phyloP scores from a whole-genome alignment of 176 grass and related monocot species.

The Lolium multiflorum region DNA sequence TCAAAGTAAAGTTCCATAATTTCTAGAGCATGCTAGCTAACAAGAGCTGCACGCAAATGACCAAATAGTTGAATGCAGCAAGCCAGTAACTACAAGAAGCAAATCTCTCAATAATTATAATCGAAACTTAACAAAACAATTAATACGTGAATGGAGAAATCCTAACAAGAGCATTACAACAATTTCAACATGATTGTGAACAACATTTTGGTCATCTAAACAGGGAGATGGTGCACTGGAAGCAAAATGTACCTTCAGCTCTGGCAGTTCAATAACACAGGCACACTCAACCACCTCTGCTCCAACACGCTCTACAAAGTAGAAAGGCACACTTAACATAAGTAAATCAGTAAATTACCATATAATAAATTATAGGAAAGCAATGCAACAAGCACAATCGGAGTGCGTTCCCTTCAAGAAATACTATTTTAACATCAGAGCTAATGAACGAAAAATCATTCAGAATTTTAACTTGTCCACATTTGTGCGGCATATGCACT shows the following conservation, averaged over 20 bases:
- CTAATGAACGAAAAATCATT: background rate
- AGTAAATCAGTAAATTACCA: background rate
- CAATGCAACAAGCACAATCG: background rate
- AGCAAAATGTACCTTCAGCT: slow-evolving; percentile 66
- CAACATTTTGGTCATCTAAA: background rate
- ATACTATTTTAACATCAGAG: background rate
- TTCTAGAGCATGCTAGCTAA: background rate
- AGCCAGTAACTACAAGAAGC: slow-evolving; percentile 3
- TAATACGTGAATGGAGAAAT: background rate
- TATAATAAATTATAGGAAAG: background rate
- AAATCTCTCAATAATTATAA: background rate
- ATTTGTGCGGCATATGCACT: background rate
- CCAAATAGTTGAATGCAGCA: background rate
- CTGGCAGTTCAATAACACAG: slow-evolving; percentile 93
- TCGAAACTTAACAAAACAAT: background rate
- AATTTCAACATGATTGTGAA: background rate
- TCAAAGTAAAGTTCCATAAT: background rate
- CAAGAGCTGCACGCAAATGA: background rate
- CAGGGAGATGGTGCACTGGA: background rate
- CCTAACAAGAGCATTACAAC: background rate
- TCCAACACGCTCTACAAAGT: slow-evolving; percentile 79
- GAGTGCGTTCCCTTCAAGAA: background rate
- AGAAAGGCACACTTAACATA: slow-evolving; percentile 17
- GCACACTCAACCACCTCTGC: slow-evolving; percentile 87
- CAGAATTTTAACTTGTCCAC: background rate